These are phyloP conservation scores for Clitocybe nebularis DNA, from an alignment of 1,284 basidiomycete genomes.

Conservation along the genomic window DNA sequence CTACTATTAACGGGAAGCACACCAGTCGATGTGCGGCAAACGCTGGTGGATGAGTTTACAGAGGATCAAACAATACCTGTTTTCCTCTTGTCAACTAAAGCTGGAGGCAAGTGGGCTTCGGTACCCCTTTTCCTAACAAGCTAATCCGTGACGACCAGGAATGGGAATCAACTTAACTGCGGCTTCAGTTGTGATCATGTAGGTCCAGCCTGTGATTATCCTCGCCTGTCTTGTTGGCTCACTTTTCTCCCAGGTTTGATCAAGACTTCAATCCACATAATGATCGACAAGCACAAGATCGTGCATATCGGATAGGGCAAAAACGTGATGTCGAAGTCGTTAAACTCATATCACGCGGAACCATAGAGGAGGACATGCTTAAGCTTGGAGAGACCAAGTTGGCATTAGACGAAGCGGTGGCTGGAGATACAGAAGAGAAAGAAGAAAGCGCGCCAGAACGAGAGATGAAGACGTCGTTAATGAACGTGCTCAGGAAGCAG, in stretches of 20 bases:
- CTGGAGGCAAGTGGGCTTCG: constrained; percentile 56
- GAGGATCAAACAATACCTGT: constrained; percentile 88
- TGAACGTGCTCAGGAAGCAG: constrained; percentile 77
- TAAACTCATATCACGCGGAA: constrained; percentile 89
- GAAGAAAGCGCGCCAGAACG: constrained; percentile 66
- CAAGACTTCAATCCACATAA: constrained; percentile 96
- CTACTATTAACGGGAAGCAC: constrained; percentile 93
- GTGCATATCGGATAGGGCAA: constrained; percentile 97
- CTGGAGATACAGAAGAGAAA: constrained; percentile 64
- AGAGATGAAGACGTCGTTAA: constrained; percentile 77
- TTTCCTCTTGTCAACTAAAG: constrained; percentile 94
- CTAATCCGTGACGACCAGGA: constrained; percentile 26
- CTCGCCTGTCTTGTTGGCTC: background rate
- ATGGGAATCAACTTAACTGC: constrained; percentile 92
- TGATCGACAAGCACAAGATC: constrained; percentile 95
- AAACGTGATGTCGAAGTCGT: constrained; percentile 89
- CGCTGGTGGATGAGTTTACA: constrained; percentile 95
- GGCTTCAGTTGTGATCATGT: constrained; percentile 91
- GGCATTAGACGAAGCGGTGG: constrained; percentile 88
- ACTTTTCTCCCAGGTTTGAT: constrained; percentile 66
- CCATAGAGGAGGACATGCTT: constrained; percentile 96
- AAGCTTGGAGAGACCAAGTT: constrained; percentile 88
- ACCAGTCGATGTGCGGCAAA: constrained; percentile 90
- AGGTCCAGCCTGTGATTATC: too few relatives aligned
- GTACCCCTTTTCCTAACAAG: background rate